These are phyloP conservation scores for Mycena kentingensis DNA, from an alignment of 768 basidiomycete species.

Conservation along the genomic window DNA sequence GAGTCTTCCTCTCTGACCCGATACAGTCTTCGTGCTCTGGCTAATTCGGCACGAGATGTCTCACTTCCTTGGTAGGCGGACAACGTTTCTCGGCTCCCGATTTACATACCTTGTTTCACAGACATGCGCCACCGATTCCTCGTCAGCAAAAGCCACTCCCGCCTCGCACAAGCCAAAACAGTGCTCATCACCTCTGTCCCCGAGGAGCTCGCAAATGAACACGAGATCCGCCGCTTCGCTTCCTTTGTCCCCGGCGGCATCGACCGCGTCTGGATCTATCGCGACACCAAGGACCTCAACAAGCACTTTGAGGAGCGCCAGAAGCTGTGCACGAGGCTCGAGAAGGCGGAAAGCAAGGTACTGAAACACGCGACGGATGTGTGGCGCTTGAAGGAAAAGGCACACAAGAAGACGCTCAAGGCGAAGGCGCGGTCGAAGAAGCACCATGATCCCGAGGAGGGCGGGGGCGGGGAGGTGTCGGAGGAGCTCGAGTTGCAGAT, in stretches of 20 bases:
- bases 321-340: conserved; percentile 54
- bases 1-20: neutral
- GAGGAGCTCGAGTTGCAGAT: conserved; percentile 18
- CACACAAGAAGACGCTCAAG: conserved; percentile 35
- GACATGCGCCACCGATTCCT: conserved; percentile 61
- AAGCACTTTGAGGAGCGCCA: conserved; percentile 45
- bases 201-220: conserved; percentile 50
- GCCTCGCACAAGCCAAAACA: conserved; percentile 64
- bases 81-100: neutral
- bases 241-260: conserved; percentile 72
- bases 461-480: conserved; percentile 15
- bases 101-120: neutral
- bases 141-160: conserved; percentile 57
- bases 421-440: conserved; percentile 28
- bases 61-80: conserved; percentile 42
- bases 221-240: conserved; percentile 51
- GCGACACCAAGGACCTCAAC: conserved; percentile 50
- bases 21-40: conserved; percentile 58
- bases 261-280: conserved; percentile 67
- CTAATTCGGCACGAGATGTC: conserved; percentile 60
- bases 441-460: no score
- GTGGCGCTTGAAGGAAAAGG: conserved; percentile 42
- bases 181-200: conserved; percentile 70
- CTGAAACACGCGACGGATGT: conserved; percentile 42
- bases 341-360: conserved; percentile 55